Evolutionary conservation across 208 protist species (phyloP).

Genomic region (Trypanosoma theileri): DNA sequence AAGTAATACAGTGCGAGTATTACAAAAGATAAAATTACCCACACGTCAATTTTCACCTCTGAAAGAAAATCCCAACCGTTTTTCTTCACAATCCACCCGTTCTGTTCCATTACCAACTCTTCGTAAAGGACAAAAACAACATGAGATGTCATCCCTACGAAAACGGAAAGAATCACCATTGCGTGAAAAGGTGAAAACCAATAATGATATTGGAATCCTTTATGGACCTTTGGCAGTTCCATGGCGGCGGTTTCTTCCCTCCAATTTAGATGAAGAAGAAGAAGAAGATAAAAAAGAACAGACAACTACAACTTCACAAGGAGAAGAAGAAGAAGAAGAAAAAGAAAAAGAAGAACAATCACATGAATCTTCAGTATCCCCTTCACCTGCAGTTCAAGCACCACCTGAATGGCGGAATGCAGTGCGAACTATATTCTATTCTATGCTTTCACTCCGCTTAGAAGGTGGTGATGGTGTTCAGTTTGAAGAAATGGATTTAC

Average conservation of each 20-base stretch:
- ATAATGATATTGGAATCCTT: background rate
- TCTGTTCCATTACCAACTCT: too few species aligned
- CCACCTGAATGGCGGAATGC: slow-evolving; percentile 24
- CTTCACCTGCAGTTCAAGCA: background rate
- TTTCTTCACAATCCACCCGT: too few species aligned
- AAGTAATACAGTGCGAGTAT: too few species aligned
- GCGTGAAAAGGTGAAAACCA: background rate
- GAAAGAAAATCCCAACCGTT: too few species aligned
- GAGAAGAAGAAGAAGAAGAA: background rate
- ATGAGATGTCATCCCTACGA: background rate
- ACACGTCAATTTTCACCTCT: too few species aligned
- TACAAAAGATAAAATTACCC: too few species aligned
- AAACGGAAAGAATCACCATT: background rate
- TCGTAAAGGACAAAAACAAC: too few species aligned
- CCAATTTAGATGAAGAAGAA: background rate
- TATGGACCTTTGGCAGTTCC: background rate
- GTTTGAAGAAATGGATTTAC: slow-evolving; percentile 27
- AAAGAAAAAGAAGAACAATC: background rate
- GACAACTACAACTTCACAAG: background rate
- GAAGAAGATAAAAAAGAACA: background rate
- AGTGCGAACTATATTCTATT: slow-evolving; percentile 40
- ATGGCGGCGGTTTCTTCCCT: background rate
- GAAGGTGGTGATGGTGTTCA: slow-evolving; percentile 17
- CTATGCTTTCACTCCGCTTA: slow-evolving; percentile 37
- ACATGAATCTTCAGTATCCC: background rate